Evolutionary conservation across 768 basidiomycete species (phyloP), one percentile per base, ranked within the genome.

Genomic region (Termitomyces sp.): DNA sequence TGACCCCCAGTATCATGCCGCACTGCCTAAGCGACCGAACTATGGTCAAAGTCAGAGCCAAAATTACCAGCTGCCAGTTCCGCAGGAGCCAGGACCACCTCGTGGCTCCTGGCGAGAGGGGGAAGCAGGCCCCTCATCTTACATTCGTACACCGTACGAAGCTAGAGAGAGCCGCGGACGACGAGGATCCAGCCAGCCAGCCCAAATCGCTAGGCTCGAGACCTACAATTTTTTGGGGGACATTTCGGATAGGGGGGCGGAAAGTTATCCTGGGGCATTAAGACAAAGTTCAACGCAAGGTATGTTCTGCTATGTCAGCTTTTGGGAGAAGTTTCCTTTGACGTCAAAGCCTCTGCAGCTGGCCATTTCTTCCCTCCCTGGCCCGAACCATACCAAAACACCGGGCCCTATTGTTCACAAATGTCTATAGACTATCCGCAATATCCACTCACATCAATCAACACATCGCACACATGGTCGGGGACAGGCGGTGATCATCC

Each of bases 61-160:
- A 51, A 58, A 61, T 36, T 42, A 61, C 44, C 49, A 58, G 13
- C 55, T 50, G 51, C 58, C 69, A 39, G 59, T 49, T 58, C 49
- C 49, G 27, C 62, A 60, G 45, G 68, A 66, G 30, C 45, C 55
- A 50, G 61, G 47, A 37, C 61, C 63, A 54, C 39, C 66, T 63
- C 58, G 58, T 41, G 46, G 59, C 33, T 58, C 60, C 33, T 66
- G 67, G 65, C 57, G 74, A 63, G 79, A 81, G 59, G 72, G 70
- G 9, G 82, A 81, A 61, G 74, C 78, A 39, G 79, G 80, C 7
- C 76, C 74, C 31, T 78, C 80, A n/a, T 75, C 73, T 1, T 69
- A 75, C 60, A 62, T 66, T 59, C 69, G 61, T 49, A 52, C 63
- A 48, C 61, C 67, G 22, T 60, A 60, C 41, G 67, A 68, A 51